A percentile compares a stretch with the other conserved stretches of the same genome.
Conservation (phyloP, 2,329 filamentous ascomycete genomes). For the Penicillium hesseltinei region DNA sequence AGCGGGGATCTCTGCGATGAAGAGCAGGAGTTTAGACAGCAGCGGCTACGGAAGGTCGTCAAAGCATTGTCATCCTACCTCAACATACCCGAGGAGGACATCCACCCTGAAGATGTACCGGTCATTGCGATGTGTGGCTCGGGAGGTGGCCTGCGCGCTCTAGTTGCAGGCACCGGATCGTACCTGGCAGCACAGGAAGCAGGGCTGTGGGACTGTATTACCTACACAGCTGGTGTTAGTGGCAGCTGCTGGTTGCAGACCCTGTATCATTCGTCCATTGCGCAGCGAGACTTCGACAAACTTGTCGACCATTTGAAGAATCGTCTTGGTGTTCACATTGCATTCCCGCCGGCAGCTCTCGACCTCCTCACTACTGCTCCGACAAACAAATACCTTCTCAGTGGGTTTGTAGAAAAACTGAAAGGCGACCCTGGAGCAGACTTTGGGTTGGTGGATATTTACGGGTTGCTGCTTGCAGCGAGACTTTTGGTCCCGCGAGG, state of each 20-base stretch:
- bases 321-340: constrained; percentile 82
- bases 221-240: constrained; percentile 92
- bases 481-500: constrained; percentile 82
- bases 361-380: constrained; percentile 79
- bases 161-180: constrained; percentile 87
- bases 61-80: constrained; percentile 80
- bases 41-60: constrained; percentile 66
- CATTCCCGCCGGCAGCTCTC: constrained; percentile 83
- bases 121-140: constrained; percentile 93
- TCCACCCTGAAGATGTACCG: constrained; percentile 92
- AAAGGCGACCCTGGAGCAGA: constrained; percentile 76
- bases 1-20: constrained; percentile 78
- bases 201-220: constrained; percentile 88
- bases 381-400: constrained; percentile 87
- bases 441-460: constrained; percentile 90
- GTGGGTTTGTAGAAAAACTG: constrained; percentile 86
- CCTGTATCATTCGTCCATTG: constrained; percentile 79
- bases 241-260: constrained; percentile 95
- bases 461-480: constrained; percentile 80
- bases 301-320: constrained; percentile 84
- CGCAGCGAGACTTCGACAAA: constrained; percentile 63
- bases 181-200: constrained; percentile 80
- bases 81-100: constrained; percentile 69
- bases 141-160: constrained; percentile 82
- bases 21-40: constrained; percentile 71